A percentile compares a stretch with the other conserved stretches of the same genome.
These are phyloP conservation scores for Xylaria sp. DNA, from an alignment of 2,329 filamentous ascomycete genomes.

Conservation along the genomic window DNA sequence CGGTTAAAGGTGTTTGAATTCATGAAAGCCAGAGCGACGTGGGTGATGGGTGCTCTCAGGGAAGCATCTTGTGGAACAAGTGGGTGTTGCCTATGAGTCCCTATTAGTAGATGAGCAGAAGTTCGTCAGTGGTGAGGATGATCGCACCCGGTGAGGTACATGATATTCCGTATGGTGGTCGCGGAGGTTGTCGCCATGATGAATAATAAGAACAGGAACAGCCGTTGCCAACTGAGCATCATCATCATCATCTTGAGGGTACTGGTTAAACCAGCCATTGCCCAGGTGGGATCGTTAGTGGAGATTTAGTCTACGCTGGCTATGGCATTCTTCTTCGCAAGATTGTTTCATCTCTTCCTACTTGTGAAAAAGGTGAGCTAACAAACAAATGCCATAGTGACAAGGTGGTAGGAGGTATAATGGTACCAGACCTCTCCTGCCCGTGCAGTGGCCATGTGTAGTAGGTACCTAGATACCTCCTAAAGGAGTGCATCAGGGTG, in stretches of 20 bases:
- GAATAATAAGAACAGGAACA: slow-evolving; percentile 33
- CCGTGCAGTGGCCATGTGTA: not conserved
- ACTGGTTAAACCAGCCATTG: not conserved
- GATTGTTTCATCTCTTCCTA: not conserved
- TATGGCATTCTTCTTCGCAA: not conserved
- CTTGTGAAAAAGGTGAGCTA: not conserved
- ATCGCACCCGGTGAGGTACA: slow-evolving; percentile 49
- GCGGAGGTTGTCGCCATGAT: slow-evolving; percentile 34
- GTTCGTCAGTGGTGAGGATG: not conserved
- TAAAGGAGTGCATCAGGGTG: not conserved
- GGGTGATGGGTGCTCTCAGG: slow-evolving; percentile 58
- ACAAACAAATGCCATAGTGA: not conserved
- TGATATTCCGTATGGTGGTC: slow-evolving; percentile 46
- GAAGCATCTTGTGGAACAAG: slow-evolving; percentile 44
- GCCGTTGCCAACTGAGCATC: slow-evolving; percentile 19
- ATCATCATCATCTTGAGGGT: slow-evolving; percentile 23
- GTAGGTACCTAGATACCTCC: not conserved
- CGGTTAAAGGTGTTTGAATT: slow-evolving; percentile 60
- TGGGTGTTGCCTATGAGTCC: slow-evolving; percentile 45
- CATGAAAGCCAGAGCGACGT: slow-evolving; percentile 67
- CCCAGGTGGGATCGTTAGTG: not conserved
- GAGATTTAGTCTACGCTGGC: not conserved
- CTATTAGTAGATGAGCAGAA: slow-evolving; percentile 1
- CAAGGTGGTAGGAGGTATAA: not conserved
- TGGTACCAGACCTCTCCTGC: not conserved